Evolutionary conservation across 306 rosid species (phyloP).

Genomic region (Quercus suber): DNA sequence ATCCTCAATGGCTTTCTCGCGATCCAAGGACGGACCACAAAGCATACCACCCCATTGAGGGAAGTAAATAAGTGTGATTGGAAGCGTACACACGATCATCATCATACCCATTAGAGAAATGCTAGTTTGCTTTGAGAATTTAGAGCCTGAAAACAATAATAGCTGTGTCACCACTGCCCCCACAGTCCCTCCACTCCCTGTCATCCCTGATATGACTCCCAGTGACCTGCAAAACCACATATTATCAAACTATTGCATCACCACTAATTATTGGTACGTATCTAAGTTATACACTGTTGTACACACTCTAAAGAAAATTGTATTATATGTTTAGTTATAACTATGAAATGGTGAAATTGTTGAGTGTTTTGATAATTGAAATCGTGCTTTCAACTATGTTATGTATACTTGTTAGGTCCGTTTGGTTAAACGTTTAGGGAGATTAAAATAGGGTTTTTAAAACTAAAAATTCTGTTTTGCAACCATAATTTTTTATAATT

Average conservation of each 20-base stretch:
- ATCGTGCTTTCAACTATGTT: too few species aligned
- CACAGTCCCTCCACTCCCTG: constrained; percentile 58
- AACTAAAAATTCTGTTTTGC: too few species aligned
- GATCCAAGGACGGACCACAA: constrained; percentile 36
- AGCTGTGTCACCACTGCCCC: constrained; percentile 60
- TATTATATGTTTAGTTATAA: too few species aligned
- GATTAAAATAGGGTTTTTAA: too few species aligned
- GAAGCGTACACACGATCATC: constrained; percentile 43
- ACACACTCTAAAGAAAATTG: too few species aligned
- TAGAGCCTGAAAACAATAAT: constrained; percentile 42
- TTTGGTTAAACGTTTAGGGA: too few species aligned
- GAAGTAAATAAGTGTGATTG: constrained; percentile 41
- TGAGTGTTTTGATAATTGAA: too few species aligned
- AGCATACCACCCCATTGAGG: constrained; percentile 55
- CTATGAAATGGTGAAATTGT: too few species aligned
- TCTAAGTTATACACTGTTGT: too few species aligned
- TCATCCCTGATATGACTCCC: constrained; percentile 66
- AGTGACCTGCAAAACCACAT: constrained; percentile 40
- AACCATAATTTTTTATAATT: too few species aligned
- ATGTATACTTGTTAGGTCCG: too few species aligned
- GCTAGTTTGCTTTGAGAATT: constrained; percentile 38
- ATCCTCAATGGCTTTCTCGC: constrained; percentile 7
- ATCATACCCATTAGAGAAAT: constrained; percentile 53
- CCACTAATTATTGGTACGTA: too few species aligned
- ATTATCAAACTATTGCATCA: neutral